Evolutionary conservation across 148 eudicot species (phyloP), one percentile per base, ranked within the genome.

Genomic region (Fagopyrum esculentum): DNA sequence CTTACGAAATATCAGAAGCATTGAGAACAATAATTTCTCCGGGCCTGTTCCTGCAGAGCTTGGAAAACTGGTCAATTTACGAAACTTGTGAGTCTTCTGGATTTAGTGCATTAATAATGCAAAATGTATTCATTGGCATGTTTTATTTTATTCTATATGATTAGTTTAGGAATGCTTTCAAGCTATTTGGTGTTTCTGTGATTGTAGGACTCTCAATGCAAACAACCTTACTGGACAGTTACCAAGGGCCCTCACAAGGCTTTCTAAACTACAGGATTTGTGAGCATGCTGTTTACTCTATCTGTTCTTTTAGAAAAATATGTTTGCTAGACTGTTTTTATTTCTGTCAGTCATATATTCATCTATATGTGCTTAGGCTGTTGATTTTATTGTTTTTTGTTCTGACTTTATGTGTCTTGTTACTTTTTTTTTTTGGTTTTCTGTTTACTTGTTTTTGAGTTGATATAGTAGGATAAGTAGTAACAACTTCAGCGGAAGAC

Each of bases 391-490:
- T 35, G 40, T 1, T 35, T 35, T 57, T 43, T 44, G n/a, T n/a
- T n/a, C n/a, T n/a, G n/a, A n/a, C n/a, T n/a, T n/a, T n/a, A n/a
- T n/a, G n/a, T n/a, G n/a, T n/a, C n/a, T n/a, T n/a, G n/a, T n/a
- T n/a, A n/a, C n/a, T n/a, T n/a, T n/a, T n/a, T n/a, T n/a, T n/a
- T n/a, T n/a, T n/a, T n/a, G n/a, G n/a, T n/a, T n/a, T n/a, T n/a
- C n/a, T n/a, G 15, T 72, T 35, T 30, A 30, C 35, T 1, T 35
- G 40, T 35, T 35, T 59, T 59, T 69, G 72, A 45, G 12, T 43
- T 47, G 45, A 54, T 76, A 84, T 87, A 90, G 95, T 75, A 81
- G 95, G 85, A 82, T 90, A 54, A 90, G 79, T 72, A 91, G 88
- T 77, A 90, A 90, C 79, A 84, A 81, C 79, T 85, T 90, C 45